Base-by-base conservation (phyloP, 2,329 filamentous ascomycete species). In the Fusarium coicis region DNA sequence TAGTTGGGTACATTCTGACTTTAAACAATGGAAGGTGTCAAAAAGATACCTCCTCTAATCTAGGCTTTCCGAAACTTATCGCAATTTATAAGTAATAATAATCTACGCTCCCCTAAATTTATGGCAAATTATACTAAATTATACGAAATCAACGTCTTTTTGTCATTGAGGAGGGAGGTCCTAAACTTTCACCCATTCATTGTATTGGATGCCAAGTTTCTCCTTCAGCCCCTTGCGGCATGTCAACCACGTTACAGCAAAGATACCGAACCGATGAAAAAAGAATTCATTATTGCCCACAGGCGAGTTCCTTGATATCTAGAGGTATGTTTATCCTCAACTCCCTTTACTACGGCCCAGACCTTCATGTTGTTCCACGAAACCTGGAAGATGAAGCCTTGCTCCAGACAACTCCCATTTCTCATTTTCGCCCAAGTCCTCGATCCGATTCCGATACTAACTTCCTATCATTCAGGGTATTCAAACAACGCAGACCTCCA, bases 401-500 rank as follows among this genome's bases (percentile, higher is more conserved):
- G 32, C 28, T 42, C 43, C 39, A 28, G 16, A 26, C 44, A 56
- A 53, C 34, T 61, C 42, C 55, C 23, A 34, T 46, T 59, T 30
- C 23, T 30, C 23, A 42, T 59, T 57, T 55, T 43, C 55, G 36
- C 61, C 46, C 42, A 23, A 43, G 44, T 50, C 53, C 34, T 49
- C 37, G 34, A 49, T 36, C 11, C 44, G 57, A 32, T 36, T 18
- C n/a, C 26, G 11, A 57, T 8, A 43, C 37, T 11, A 28, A 30
- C 39, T 57, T 37, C 23, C 40, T 44, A 50, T 40, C 46, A 61
- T 43, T 54, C 42, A 43, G 66, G 70, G 70, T 73, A 71, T 70
- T 73, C 68, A 73, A 70, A 73, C 56, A 70, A 70, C 56, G 56
- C 46, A 42, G 43, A 50, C 58, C 26, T 56, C 63, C 70, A 52